Percentiles rank a stretch among this genome's conserved stretches.
Evolutionary conservation across 148 eudicot species (phyloP).

Genomic region (Beta vulgaris): DNA sequence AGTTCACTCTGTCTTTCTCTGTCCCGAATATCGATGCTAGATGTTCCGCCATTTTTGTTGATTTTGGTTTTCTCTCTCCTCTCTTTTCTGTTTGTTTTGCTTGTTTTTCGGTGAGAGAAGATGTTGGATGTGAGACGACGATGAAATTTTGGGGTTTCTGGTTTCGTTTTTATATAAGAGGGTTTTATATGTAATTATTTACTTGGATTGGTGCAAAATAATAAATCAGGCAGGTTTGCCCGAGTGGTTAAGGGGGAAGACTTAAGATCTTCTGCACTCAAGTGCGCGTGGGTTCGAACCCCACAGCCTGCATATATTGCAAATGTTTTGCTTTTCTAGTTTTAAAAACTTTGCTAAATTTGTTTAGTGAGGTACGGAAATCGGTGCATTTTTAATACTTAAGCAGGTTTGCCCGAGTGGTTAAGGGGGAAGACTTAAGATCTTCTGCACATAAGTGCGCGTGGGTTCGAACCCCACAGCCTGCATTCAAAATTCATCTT

Average conservation of each 20-base stretch:
- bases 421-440: constrained; percentile 88
- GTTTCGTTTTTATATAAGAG: no score
- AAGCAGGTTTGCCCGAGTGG: constrained; percentile 26
- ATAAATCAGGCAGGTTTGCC: constrained; percentile 26
- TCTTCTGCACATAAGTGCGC: constrained; percentile 94
- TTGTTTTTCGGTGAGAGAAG: neutral
- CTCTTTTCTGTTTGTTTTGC: neutral
- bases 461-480: constrained; percentile 96
- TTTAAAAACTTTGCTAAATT: no score
- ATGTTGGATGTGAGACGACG: no score
- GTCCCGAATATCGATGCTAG: constrained; percentile 88
- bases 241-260: no score
- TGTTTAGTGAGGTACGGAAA: neutral
- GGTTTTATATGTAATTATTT: neutral
- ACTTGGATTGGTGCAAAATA: neutral
- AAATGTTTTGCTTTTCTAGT: no score
- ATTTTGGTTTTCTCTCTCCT: neutral
- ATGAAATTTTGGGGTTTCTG: no score
- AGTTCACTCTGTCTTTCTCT: constrained; percentile 88
- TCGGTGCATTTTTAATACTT: neutral
- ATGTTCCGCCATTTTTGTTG: constrained; percentile 62
- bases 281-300: constrained; percentile 87
- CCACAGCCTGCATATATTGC: constrained; percentile 77
- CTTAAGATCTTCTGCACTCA: constrained; percentile 47
- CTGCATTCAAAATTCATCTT: no score